These are phyloP conservation scores for Phytophthora sp. DNA, from an alignment of 352 stramenopile genomes.

Conservation along the genomic window DNA sequence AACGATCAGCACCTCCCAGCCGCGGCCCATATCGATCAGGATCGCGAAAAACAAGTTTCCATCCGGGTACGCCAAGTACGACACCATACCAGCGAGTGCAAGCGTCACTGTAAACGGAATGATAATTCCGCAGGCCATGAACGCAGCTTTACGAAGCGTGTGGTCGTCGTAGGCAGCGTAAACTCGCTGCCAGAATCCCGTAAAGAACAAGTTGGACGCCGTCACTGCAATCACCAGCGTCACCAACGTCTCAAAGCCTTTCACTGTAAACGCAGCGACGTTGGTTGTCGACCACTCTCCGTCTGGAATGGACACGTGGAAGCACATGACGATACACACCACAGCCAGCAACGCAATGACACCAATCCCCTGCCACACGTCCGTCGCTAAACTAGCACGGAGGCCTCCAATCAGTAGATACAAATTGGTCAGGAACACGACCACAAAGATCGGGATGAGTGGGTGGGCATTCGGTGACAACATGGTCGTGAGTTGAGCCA, in stretches of 20 bases:
- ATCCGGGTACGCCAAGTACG: constrained; percentile 64
- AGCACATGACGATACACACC: constrained; percentile 69
- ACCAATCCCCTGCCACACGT: constrained; percentile 76
- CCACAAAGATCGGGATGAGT: constrained; percentile 55
- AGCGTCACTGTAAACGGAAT: constrained; percentile 76
- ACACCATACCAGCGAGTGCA: constrained; percentile 74
- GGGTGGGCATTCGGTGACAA: constrained; percentile 55
- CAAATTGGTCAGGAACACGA: constrained; percentile 72
- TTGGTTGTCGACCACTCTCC: constrained; percentile 56
- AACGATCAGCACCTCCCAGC: constrained; percentile 72
- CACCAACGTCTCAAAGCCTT: constrained; percentile 74
- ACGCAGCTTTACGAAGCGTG: constrained; percentile 54
- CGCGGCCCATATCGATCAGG: constrained; percentile 68
- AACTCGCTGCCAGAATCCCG: constrained; percentile 82
- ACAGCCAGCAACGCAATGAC: constrained; percentile 62
- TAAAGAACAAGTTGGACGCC: constrained; percentile 79
- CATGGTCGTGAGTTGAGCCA: constrained; percentile 56
- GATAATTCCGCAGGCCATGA: constrained; percentile 55
- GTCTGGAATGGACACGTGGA: constrained; percentile 56
- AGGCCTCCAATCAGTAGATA: constrained; percentile 77
- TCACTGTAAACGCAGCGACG: constrained; percentile 64
- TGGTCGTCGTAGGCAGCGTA: constrained; percentile 64
- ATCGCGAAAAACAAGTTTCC: constrained; percentile 74
- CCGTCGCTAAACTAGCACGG: constrained; percentile 74
- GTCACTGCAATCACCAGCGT: constrained; percentile 73